Conservation (phyloP, 2,329 filamentous ascomycete genomes). For the Plectosphaerella cucumerina region DNA sequence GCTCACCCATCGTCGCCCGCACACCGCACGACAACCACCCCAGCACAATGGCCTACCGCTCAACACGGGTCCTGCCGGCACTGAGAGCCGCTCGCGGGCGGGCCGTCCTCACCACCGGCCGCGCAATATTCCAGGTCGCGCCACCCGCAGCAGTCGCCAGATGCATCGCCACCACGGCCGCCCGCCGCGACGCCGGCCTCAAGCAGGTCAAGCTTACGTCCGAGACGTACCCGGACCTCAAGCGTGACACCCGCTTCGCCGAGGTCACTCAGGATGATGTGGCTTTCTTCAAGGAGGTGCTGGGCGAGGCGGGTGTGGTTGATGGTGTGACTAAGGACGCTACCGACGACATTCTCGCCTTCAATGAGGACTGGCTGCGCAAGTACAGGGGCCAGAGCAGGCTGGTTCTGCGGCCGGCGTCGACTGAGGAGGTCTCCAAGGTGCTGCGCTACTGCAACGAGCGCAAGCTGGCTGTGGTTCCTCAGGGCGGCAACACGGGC, state of each 20-base stretch:
- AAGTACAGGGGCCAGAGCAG: conserved; percentile 92
- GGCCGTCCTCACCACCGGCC: conserved; percentile 7
- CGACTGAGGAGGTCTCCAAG: conserved; percentile 83
- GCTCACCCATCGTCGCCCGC: not conserved
- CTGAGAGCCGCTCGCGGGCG: conserved; percentile 13
- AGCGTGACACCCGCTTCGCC: conserved; percentile 73
- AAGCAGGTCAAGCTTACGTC: conserved; percentile 65
- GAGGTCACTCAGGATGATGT: conserved; percentile 76
- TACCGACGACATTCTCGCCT: conserved; percentile 78
- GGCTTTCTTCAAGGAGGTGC: conserved; percentile 72
- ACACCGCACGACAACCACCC: not conserved
- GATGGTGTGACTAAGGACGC: conserved; percentile 74
- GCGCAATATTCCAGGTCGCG: not conserved
- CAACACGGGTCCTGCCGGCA: conserved; percentile 12
- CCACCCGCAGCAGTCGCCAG: not conserved
- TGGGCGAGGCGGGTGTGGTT: conserved; percentile 78
- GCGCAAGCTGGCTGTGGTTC: conserved; percentile 85
- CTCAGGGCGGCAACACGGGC: conserved; percentile 95
- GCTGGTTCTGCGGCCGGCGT: conserved; percentile 80
- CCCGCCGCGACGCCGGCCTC: conserved; percentile 4
- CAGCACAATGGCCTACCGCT: conserved; percentile 13
- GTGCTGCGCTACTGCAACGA: conserved; percentile 95
- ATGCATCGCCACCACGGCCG: conserved; percentile 9
- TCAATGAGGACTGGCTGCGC: conserved; percentile 98
- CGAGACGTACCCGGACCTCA: conserved; percentile 78